These are phyloP conservation scores for Suillus spraguei DNA, from an alignment of 768 basidiomycete species.

Conservation along the genomic window DNA sequence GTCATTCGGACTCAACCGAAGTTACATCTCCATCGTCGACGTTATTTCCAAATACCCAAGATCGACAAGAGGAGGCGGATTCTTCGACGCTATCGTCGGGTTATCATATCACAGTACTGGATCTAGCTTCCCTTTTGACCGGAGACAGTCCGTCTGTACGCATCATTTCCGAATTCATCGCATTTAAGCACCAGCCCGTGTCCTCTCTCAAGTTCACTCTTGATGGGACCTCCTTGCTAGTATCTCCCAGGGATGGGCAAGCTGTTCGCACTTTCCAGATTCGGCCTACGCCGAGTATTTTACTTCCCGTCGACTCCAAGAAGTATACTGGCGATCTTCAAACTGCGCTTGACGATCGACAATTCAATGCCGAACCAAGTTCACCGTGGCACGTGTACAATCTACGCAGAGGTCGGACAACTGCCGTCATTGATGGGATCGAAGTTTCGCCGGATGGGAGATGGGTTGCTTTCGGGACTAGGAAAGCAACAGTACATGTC, in stretches of 20 bases:
- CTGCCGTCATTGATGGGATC: conserved; percentile 59
- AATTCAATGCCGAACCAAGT: conserved; percentile 17
- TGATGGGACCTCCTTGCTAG: conserved; percentile 54
- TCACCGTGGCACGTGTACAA: conserved; percentile 64
- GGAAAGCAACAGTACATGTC: conserved; percentile 66
- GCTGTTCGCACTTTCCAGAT: conserved; percentile 51
- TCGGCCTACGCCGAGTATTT: conserved; percentile 27
- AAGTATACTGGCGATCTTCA: neutral
- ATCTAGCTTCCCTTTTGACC: conserved; percentile 44
- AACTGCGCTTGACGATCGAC: neutral
- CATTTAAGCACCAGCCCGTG: conserved; percentile 49
- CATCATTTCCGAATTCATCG: conserved; percentile 50
- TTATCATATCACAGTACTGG: conserved; percentile 57
- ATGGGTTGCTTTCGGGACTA: conserved; percentile 71
- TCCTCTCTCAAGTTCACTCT: conserved; percentile 49
- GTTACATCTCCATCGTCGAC: neutral
- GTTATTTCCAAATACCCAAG: conserved; percentile 1
- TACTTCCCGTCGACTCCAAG: conserved; percentile 15
- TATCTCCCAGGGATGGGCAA: conserved; percentile 58
- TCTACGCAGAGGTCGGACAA: conserved; percentile 71
- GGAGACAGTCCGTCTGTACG: conserved; percentile 25
- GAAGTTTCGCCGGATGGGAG: conserved; percentile 50
- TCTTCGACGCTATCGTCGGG: conserved; percentile 29
- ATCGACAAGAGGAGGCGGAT: conserved; percentile 3
- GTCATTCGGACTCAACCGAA: conserved; percentile 13